Evolutionary conservation across 371 early-diverging fungal species (phyloP).

Genomic region (Rhizopus sp.): DNA sequence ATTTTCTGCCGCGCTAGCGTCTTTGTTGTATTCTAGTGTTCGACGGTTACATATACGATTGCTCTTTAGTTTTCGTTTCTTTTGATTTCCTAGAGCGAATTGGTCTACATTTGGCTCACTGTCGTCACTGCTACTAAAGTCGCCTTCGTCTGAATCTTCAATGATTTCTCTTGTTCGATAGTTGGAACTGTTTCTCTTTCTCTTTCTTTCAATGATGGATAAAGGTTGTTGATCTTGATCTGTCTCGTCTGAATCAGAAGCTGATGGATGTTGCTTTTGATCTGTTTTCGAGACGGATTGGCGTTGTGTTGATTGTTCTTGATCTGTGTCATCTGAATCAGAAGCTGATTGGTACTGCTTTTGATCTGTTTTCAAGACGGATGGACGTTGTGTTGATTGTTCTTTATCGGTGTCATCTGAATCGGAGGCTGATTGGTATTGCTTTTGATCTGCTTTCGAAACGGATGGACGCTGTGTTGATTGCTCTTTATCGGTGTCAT

Average conservation of each 20-base stretch:
- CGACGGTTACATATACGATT: slow-evolving; percentile 18
- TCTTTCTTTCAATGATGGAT: not conserved
- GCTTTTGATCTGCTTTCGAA: no score
- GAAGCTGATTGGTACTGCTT: slow-evolving; percentile 1
- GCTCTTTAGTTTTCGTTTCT: not conserved
- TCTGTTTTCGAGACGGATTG: not conserved
- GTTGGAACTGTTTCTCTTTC: not conserved
- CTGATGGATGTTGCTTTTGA: not conserved
- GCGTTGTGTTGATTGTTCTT: not conserved
- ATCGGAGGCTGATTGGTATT: slow-evolving; percentile 9
- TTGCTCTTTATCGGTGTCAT: slow-evolving; percentile 8
- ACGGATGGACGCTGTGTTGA: not conserved
- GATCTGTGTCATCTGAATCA: slow-evolving; percentile 15
- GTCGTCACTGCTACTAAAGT: not conserved
- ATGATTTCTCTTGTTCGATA: not conserved
- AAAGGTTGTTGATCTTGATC: not conserved
- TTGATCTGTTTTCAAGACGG: not conserved
- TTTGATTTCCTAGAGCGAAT: not conserved
- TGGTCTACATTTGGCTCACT: not conserved
- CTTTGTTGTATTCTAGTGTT: not conserved
- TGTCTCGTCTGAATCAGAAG: slow-evolving; percentile 15
- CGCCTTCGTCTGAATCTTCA: not conserved
- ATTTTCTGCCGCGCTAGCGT: not conserved
- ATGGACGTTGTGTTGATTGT: not conserved
- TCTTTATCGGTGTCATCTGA: slow-evolving; percentile 10